phyloP scores from a whole-genome alignment of 139 green algal species.

The Chlorokybus atmophyticus region DNA sequence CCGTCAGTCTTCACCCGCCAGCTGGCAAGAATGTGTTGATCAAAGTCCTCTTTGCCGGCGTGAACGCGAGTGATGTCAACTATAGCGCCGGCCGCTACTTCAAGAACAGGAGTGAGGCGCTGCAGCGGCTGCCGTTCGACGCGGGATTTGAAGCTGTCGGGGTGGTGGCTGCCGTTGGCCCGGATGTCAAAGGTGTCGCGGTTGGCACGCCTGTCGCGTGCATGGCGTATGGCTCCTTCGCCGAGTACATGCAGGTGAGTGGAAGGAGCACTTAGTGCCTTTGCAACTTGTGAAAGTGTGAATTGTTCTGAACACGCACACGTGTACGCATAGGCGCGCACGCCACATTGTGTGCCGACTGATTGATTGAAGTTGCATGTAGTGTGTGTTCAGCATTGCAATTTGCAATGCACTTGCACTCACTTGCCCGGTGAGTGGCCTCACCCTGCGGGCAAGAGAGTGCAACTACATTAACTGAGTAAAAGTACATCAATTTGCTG shows the following conservation, averaged over 20 bases:
- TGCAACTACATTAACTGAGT: too few species aligned
- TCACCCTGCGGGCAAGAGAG: too few species aligned
- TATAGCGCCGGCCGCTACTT: slow-evolving; percentile 9
- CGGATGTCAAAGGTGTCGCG: slow-evolving; percentile 4
- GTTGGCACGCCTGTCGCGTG: slow-evolving; percentile 46
- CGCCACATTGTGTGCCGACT: too few species aligned
- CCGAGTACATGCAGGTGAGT: slow-evolving; percentile 20
- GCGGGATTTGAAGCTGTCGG: slow-evolving; percentile 26
- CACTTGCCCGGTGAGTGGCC: too few species aligned
- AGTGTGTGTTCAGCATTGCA: too few species aligned
- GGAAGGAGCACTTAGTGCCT: too few species aligned
- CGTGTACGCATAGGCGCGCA: too few species aligned
- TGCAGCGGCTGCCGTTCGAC: slow-evolving; percentile 11
- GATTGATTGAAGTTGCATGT: too few species aligned
- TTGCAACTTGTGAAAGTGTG: too few species aligned
- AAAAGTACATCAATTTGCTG: too few species aligned
- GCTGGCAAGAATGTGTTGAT: slow-evolving; percentile 10
- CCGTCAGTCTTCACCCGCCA: neutral
- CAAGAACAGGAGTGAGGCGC: neutral
- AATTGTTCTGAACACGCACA: too few species aligned
- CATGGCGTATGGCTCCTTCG: slow-evolving; percentile 40
- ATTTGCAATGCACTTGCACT: too few species aligned
- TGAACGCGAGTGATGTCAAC: slow-evolving; percentile 26
- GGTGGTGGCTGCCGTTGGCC: slow-evolving; percentile 41
- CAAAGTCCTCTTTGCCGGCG: slow-evolving; percentile 4